These are phyloP conservation scores for Pseudogymnoascus sp. DNA, from an alignment of 2,329 filamentous ascomycete genomes.

Conservation along the genomic window DNA sequence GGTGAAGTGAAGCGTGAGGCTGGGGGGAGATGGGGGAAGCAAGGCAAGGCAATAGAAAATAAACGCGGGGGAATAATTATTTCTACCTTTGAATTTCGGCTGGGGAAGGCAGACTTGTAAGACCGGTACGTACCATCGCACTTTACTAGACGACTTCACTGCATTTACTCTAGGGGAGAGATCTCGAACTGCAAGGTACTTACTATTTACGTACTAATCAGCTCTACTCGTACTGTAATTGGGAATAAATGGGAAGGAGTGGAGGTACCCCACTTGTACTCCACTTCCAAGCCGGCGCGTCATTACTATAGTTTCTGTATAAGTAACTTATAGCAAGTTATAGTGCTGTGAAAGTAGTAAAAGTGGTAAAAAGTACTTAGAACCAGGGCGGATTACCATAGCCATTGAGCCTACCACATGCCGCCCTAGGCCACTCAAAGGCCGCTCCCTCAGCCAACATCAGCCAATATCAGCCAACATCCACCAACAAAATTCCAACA, in stretches of 20 bases:
- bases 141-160: neutral
- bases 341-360: too few relatives aligned
- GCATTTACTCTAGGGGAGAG: neutral
- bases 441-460: neutral
- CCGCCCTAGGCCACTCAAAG: neutral
- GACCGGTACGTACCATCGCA: neutral
- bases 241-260: neutral
- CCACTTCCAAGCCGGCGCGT: neutral
- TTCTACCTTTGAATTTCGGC: conserved; percentile 3
- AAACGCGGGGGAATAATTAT: neutral
- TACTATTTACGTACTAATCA: conserved; percentile 3
- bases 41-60: neutral
- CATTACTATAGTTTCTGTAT: neutral
- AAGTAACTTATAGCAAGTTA: neutral
- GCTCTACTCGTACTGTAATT: neutral
- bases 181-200: neutral
- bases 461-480: neutral
- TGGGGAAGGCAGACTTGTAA: neutral
- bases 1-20: conserved; percentile 5
- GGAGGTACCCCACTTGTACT: neutral
- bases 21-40: conserved; percentile 1
- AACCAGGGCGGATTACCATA: neutral
- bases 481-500: neutral
- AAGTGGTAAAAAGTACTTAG: neutral
- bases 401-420: neutral